Conservation (phyloP, 2,329 filamentous ascomycete genomes). For the Trichoderma sp. region DNA sequence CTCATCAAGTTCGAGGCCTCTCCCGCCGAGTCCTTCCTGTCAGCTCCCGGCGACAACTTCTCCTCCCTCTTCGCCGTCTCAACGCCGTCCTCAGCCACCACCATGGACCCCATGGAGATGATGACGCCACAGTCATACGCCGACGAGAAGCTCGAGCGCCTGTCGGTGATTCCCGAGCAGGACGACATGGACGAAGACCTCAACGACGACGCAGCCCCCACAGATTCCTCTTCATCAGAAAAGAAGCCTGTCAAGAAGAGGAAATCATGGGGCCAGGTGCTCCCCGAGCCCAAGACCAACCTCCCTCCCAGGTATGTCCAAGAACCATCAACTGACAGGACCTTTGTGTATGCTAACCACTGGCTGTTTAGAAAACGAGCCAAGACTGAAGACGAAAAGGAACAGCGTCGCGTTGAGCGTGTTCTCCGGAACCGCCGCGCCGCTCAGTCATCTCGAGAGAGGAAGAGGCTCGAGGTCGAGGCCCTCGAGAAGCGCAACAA, state of each 20-base stretch:
- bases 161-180: conserved; percentile 36
- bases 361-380: conserved; percentile 74
- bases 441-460: conserved; percentile 93
- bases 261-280: conserved; percentile 97
- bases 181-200: conserved; percentile 6
- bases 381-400: conserved; percentile 98
- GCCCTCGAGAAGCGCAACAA: conserved; percentile 77
- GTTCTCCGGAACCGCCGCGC: conserved; percentile 95
- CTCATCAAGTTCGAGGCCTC: conserved; percentile 58
- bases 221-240: conserved; percentile 43
- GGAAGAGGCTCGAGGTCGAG: conserved; percentile 87
- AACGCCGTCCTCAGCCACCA: conserved; percentile 39
- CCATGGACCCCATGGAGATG: conserved; percentile 53
- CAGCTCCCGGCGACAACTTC: conserved; percentile 54
- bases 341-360: conserved; percentile 33
- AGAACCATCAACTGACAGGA: background rate
- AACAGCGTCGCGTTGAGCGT: conserved; percentile 94
- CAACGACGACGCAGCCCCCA: background rate
- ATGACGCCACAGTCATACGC: conserved; percentile 52
- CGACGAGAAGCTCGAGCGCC: conserved; percentile 39
- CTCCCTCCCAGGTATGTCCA: conserved; percentile 77
- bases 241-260: conserved; percentile 88
- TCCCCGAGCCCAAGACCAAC: conserved; percentile 95
- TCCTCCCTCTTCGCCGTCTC: conserved; percentile 52
- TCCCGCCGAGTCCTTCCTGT: conserved; percentile 59